phyloP scores from a whole-genome alignment of 2,329 filamentous ascomycete genomes.

The Ophiostoma tasmaniense region DNA sequence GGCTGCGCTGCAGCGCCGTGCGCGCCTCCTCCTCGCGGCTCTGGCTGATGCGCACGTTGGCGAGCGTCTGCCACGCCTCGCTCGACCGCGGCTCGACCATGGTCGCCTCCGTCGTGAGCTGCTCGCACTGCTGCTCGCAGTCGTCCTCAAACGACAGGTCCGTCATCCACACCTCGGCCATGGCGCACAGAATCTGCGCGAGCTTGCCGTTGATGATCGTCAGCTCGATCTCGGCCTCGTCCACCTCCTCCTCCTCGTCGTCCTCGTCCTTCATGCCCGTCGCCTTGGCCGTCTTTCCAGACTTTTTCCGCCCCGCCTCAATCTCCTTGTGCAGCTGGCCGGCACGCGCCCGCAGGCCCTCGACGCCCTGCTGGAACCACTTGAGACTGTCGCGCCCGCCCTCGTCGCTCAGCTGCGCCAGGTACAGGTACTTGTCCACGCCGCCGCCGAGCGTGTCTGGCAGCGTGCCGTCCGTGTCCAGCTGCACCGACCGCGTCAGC shows the following conservation, averaged over 20 bases:
- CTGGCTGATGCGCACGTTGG: conserved; percentile 90
- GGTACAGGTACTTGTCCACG: conserved; percentile 87
- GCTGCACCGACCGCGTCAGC: conserved; percentile 63
- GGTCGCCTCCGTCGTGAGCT: conserved; percentile 81
- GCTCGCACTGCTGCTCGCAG: conserved; percentile 80
- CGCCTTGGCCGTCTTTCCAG: not conserved
- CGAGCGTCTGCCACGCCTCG: conserved; percentile 91
- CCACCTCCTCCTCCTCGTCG: conserved; percentile 14
- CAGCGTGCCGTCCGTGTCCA: conserved; percentile 67
- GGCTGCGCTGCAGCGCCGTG: conserved; percentile 67
- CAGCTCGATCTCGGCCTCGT: conserved; percentile 25
- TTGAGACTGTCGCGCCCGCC: conserved; percentile 56
- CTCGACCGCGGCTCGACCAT: conserved; percentile 71
- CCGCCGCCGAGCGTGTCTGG: conserved; percentile 69
- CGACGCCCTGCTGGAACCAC: conserved; percentile 64
- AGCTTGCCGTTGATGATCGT: conserved; percentile 67
- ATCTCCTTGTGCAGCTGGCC: conserved; percentile 7
- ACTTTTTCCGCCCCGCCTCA: not conserved
- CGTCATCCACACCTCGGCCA: conserved; percentile 98
- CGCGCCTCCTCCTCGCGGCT: conserved; percentile 67
- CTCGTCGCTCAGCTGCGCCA: conserved; percentile 77
- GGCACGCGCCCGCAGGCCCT: conserved; percentile 49
- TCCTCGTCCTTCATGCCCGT: not conserved
- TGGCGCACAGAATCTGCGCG: conserved; percentile 84
- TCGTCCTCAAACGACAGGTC: conserved; percentile 90